A percentile compares a stretch with the other conserved stretches of the same genome.
These are phyloP conservation scores for Zizania palustris DNA, from an alignment of 202 grass and related monocot genomes.

Conservation along the genomic window DNA sequence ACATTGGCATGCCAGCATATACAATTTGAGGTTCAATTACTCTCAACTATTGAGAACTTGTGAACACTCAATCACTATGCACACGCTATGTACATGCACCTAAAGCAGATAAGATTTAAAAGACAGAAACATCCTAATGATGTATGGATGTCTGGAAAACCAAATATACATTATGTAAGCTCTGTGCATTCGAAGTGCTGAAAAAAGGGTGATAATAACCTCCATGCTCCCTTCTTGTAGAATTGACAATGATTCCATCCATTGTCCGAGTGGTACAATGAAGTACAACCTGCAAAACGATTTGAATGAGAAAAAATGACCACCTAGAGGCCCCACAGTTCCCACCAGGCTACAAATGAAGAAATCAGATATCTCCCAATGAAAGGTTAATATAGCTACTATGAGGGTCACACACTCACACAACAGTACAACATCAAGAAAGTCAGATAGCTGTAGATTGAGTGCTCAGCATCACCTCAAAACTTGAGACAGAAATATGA, in stretches of 20 bases:
- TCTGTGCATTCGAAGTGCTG: neutral
- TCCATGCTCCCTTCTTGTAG: constrained; percentile 81
- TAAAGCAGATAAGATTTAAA: neutral
- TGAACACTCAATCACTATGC: neutral
- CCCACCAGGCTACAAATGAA: constrained; percentile 1
- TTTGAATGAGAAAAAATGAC: constrained; percentile 12
- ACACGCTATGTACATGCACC: neutral
- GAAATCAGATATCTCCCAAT: neutral
- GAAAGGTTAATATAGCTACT: neutral
- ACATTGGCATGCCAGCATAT: neutral
- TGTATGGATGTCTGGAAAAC: constrained; percentile 3
- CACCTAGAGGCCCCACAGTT: neutral
- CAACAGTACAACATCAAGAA: constrained; percentile 11
- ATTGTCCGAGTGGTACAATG: constrained; percentile 85
- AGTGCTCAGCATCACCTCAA: neutral
- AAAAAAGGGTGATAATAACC: constrained; percentile 55
- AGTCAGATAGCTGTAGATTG: neutral
- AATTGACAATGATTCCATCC: constrained; percentile 74
- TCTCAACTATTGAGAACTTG: neutral
- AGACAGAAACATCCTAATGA: neutral
- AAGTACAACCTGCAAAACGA: constrained; percentile 65
- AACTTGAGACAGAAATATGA: neutral
- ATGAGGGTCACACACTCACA: constrained; percentile 5
- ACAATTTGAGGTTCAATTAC: neutral
- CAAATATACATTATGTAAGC: constrained; percentile 9